Conservation (phyloP, 116 monocot species). For the Iris pallida region DNA sequence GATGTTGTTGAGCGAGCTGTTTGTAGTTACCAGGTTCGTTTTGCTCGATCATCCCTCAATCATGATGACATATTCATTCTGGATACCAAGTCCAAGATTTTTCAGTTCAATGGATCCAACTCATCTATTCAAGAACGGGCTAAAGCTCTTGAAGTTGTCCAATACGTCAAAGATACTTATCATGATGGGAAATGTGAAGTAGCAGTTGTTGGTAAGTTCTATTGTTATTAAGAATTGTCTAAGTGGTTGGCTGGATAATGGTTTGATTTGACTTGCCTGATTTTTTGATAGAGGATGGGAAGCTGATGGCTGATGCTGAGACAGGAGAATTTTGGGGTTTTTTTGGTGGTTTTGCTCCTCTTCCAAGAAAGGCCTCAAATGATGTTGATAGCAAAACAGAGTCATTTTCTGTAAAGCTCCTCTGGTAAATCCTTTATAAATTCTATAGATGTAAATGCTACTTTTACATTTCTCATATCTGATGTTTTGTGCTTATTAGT, state of each 20-base stretch:
- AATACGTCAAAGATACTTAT: constrained; percentile 91
- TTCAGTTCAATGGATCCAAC: constrained; percentile 97
- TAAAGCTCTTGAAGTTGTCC: constrained; percentile 98
- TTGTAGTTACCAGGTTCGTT: constrained; percentile 48
- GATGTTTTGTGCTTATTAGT: background rate
- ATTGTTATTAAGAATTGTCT: background rate
- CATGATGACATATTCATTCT: constrained; percentile 97
- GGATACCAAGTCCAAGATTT: constrained; percentile 91
- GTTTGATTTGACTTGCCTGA: background rate
- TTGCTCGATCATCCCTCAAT: constrained; percentile 80
- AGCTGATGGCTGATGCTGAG: constrained; percentile 68
- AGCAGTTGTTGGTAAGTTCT: constrained; percentile 75
- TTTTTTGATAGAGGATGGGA: constrained; percentile 59
- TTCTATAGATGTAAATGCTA: background rate
- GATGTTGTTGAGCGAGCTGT: background rate
- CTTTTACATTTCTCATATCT: background rate
- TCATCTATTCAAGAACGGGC: constrained; percentile 96
- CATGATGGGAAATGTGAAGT: constrained; percentile 93
- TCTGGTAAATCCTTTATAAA: constrained; percentile 27
- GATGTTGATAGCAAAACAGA: constrained; percentile 22
- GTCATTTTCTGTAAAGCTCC: constrained; percentile 25
- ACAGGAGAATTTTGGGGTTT: constrained; percentile 66
- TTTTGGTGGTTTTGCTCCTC: constrained; percentile 71
- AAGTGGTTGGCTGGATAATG: constrained; percentile 69
- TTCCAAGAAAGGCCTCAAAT: constrained; percentile 35